Conservation (phyloP, 140 eudicot species). For the Stevia rebaudiana region DNA sequence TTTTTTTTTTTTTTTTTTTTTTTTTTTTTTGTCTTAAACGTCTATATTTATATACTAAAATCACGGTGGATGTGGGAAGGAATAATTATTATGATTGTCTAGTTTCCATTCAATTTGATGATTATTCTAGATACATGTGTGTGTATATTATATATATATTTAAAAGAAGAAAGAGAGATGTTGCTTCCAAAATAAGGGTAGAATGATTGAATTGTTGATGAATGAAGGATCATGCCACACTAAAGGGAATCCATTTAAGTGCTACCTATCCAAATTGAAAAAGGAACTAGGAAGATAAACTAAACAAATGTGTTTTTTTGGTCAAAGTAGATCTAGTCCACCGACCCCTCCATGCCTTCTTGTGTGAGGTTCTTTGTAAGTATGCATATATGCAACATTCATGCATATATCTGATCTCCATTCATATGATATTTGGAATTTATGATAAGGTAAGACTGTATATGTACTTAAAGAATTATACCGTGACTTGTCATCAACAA, state of each 20-base stretch:
- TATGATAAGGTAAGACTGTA: background rate
- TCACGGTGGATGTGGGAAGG: too few species aligned
- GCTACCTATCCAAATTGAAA: constrained; percentile 37
- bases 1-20: too few species aligned
- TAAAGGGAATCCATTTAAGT: constrained; percentile 36
- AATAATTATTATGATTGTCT: too few species aligned
- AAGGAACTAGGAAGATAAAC: constrained; percentile 25
- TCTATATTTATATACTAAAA: too few species aligned
- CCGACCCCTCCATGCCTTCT: constrained; percentile 31
- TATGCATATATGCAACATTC: constrained; percentile 6
- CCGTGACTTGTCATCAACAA: background rate
- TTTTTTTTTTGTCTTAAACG: too few species aligned
- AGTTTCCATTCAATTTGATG: too few species aligned
- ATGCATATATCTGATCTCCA: background rate
- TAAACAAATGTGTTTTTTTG: constrained; percentile 22
- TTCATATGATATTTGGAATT: background rate
- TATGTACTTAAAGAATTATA: too few species aligned
- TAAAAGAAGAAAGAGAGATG: background rate
- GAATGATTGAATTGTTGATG: constrained; percentile 36
- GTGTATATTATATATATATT: too few species aligned
- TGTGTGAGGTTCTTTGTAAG: constrained; percentile 31
- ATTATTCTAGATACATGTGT: too few species aligned
- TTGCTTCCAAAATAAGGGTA: constrained; percentile 40
- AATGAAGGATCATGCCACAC: constrained; percentile 36
- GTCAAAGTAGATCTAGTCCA: constrained; percentile 39